These are phyloP conservation scores for Amaranthus cruentus DNA, from an alignment of 148 eudicot species.

Conservation along the genomic window DNA sequence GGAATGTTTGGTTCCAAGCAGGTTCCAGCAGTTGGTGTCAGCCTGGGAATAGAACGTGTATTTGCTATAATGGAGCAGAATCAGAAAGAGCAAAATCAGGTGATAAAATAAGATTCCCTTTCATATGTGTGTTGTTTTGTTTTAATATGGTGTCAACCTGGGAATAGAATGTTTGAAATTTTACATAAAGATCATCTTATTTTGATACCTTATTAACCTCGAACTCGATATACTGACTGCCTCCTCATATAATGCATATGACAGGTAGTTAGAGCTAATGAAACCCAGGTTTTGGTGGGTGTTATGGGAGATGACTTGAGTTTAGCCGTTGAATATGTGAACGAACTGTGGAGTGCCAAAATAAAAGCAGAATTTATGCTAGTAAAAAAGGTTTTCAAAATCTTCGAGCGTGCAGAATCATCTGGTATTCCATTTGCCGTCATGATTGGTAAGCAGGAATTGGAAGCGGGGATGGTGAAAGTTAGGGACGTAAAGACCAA, in stretches of 20 bases:
- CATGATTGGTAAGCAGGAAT: constrained; percentile 69
- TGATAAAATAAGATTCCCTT: constrained; percentile 13
- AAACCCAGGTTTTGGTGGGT: constrained; percentile 86
- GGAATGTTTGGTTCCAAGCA: constrained; percentile 90
- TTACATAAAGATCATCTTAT: no score
- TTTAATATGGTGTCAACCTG: background rate
- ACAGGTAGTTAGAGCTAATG: constrained; percentile 72
- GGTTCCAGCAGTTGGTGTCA: constrained; percentile 93
- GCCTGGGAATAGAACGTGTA: constrained; percentile 94
- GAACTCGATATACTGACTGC: constrained; percentile 9
- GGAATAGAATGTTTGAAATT: no score
- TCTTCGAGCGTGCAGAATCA: constrained; percentile 65
- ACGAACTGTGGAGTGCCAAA: constrained; percentile 67
- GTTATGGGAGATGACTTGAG: constrained; percentile 60
- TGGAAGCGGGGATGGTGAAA: constrained; percentile 57
- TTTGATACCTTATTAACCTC: background rate
- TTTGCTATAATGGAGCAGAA: constrained; percentile 92
- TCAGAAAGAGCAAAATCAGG: constrained; percentile 79
- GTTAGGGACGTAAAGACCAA: constrained; percentile 53
- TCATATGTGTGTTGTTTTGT: background rate
- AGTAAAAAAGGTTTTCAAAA: constrained; percentile 59
- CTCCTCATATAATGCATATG: constrained; percentile 6
- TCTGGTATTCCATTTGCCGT: constrained; percentile 74
- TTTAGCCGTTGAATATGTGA: constrained; percentile 61
- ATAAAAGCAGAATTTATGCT: constrained; percentile 59